Percentiles rank a stretch among this genome's conserved stretches.
Evolutionary conservation across 2,329 filamentous ascomycete species (phyloP).

Genomic region (Cytospora chrysosperma): DNA sequence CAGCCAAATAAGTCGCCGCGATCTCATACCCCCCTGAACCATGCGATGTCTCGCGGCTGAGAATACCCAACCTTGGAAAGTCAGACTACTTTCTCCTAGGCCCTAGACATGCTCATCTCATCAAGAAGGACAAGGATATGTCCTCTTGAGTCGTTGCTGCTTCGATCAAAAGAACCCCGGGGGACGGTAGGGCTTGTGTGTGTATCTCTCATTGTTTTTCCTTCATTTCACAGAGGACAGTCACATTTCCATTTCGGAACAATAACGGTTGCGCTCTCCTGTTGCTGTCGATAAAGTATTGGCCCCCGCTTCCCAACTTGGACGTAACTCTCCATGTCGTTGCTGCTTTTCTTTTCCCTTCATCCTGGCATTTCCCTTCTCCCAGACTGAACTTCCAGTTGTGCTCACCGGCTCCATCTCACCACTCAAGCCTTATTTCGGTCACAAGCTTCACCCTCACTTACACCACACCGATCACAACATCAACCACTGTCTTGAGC

Average conservation of each 20-base stretch:
- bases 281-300: neutral
- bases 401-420: neutral
- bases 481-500: conserved; percentile 21
- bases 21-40: conserved; percentile 11
- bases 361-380: neutral
- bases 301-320: conserved; percentile 10
- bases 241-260: conserved; percentile 1
- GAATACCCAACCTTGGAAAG: conserved; percentile 7
- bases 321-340: neutral
- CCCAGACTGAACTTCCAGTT: neutral
- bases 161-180: conserved; percentile 3
- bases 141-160: neutral
- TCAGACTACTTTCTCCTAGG: conserved; percentile 12
- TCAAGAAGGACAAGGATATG: conserved; percentile 11
- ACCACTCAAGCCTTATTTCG: neutral
- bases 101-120: conserved; percentile 18
- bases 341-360: conserved; percentile 10
- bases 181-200: conserved; percentile 2
- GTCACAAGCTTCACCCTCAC: conserved; percentile 7
- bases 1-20: conserved; percentile 3
- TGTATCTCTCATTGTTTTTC: conserved; percentile 11
- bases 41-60: conserved; percentile 19
- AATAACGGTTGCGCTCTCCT: neutral
- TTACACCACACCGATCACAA: conserved; percentile 23
- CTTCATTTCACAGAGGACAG: conserved; percentile 13